phyloP scores from a whole-genome alignment of 1,284 basidiomycete genomes.

The Lignosus rhinocerotis region DNA sequence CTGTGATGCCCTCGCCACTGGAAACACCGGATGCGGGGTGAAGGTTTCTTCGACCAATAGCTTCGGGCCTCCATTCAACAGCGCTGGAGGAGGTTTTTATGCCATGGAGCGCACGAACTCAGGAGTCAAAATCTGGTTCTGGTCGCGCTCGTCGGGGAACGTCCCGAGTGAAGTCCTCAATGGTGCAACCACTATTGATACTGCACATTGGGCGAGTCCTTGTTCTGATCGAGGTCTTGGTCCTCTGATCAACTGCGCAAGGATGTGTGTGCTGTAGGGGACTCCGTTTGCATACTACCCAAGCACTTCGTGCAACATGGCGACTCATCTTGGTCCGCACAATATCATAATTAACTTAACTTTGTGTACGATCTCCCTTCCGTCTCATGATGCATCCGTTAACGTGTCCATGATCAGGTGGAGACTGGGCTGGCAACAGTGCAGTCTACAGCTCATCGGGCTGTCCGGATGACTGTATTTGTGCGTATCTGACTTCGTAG shows the following conservation, averaged over 20 bases:
- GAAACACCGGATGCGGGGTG: conserved; percentile 71
- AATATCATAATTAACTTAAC: conserved; percentile 58
- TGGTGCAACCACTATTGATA: conserved; percentile 43
- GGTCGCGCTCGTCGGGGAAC: conserved; percentile 42
- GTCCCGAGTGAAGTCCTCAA: conserved; percentile 48
- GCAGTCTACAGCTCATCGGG: conserved; percentile 41
- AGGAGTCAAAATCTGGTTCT: conserved; percentile 62
- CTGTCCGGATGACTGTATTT: conserved; percentile 49
- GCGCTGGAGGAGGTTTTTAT: conserved; percentile 62
- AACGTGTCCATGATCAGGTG: conserved; percentile 23
- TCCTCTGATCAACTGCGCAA: not conserved
- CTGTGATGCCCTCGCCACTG: conserved; percentile 42
- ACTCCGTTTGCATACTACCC: conserved; percentile 56
- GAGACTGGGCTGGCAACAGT: conserved; percentile 57
- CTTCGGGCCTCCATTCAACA: conserved; percentile 64
- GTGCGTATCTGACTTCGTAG: conserved; percentile 29
- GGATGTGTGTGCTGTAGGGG: conserved; percentile 36
- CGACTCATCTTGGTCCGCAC: conserved; percentile 49
- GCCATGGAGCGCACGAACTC: conserved; percentile 51
- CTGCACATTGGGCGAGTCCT: conserved; percentile 30
- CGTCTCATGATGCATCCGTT: not conserved
- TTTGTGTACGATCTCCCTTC: conserved; percentile 32
- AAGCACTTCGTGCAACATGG: conserved; percentile 46
- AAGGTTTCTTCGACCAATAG: conserved; percentile 42
- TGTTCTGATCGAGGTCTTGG: not conserved